Conservation (phyloP, 768 basidiomycete species). For the Leccinum uliginosum region DNA sequence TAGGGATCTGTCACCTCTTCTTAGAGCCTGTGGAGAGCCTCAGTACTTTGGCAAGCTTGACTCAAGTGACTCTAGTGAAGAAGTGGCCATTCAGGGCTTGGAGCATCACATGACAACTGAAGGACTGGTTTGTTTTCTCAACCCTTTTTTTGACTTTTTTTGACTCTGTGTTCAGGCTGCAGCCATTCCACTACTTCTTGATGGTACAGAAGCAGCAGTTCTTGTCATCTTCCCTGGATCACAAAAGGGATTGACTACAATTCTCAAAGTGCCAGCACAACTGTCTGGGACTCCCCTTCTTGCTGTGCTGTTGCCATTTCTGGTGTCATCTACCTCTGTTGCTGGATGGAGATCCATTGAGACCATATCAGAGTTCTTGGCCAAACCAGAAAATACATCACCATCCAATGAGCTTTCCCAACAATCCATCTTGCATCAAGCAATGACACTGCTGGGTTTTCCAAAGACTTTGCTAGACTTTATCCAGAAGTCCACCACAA, state of each 20-base stretch:
- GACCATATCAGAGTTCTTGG: constrained; percentile 5
- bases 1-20: constrained; percentile 42
- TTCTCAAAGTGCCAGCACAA: constrained; percentile 39
- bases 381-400: background rate
- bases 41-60: constrained; percentile 53
- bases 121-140: constrained; percentile 38
- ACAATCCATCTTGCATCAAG: constrained; percentile 21
- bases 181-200: constrained; percentile 43
- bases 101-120: constrained; percentile 43
- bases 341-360: constrained; percentile 15
- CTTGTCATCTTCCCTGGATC: constrained; percentile 52
- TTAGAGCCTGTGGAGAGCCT: constrained; percentile 45
- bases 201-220: constrained; percentile 45
- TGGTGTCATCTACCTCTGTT: constrained; percentile 16
- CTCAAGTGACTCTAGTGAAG: constrained; percentile 38
- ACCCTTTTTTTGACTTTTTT: background rate
- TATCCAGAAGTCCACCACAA: constrained; percentile 32
- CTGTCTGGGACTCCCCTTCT: constrained; percentile 14
- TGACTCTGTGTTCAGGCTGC: constrained; percentile 38
- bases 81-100: constrained; percentile 37
- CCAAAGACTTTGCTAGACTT: constrained; percentile 46
- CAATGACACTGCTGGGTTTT: constrained; percentile 38
- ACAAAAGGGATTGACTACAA: constrained; percentile 31
- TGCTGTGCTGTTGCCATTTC: constrained; percentile 26
- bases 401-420: constrained; percentile 1